A percentile compares a stretch with the other conserved stretches of the same genome.
phyloP scores from a whole-genome alignment of 768 basidiomycete genomes.

The Tricholoma matsutake region DNA sequence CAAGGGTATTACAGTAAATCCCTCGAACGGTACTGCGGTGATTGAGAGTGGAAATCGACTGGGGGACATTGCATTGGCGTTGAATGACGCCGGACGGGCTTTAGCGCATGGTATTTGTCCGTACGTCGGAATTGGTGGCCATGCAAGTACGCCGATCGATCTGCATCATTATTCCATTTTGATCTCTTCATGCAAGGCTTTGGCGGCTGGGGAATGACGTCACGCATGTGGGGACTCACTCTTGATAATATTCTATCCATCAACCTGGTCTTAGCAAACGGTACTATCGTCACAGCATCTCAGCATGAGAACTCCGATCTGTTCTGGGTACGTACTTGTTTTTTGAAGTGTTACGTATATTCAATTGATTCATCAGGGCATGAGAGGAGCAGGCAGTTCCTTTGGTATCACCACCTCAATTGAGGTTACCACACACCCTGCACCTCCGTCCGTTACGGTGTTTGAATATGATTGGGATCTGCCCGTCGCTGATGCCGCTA shows the following conservation, averaged over 20 bases:
- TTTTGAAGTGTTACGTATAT: constrained; percentile 30
- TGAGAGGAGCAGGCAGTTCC: constrained; percentile 19
- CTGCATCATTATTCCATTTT: no score
- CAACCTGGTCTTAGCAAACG: constrained; percentile 7
- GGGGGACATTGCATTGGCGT: constrained; percentile 23
- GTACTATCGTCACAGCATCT: constrained; percentile 38
- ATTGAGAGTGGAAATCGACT: no score
- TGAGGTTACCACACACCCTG: constrained; percentile 4
- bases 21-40: no score
- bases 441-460: constrained; percentile 15
- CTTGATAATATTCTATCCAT: no score
- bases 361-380: constrained; percentile 6
- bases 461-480: constrained; percentile 36
- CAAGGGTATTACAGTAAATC: no score
- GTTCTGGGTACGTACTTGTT: constrained; percentile 42
- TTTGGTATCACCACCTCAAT: neutral
- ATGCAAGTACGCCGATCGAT: no score
- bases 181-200: constrained; percentile 14
- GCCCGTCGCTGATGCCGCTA: constrained; percentile 25
- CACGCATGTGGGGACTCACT: no score
- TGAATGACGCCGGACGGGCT: constrained; percentile 39
- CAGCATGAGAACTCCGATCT: constrained; percentile 12
- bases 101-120: constrained; percentile 43
- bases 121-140: no score
- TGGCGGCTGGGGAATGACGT: constrained; percentile 42